Conservation (phyloP, 306 rosid genomes). For the Cucurbita maxima region DNA sequence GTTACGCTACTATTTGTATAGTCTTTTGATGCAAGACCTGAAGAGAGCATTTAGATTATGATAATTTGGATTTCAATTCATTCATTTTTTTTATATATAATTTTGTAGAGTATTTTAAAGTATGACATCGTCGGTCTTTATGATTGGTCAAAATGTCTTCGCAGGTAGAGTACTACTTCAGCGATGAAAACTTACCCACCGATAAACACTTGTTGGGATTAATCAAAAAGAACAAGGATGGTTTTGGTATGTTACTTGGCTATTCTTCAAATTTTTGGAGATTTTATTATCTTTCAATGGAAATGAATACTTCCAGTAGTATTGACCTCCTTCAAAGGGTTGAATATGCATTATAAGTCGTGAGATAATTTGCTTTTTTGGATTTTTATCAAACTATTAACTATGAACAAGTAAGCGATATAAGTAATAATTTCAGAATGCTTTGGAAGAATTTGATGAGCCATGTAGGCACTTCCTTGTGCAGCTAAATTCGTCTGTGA, state of each 20-base stretch:
- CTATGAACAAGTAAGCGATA: not conserved
- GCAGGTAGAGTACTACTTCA: constrained; percentile 89
- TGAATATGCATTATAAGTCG: not conserved
- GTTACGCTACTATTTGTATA: not conserved
- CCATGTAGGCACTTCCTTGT: constrained; percentile 41
- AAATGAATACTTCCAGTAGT: not conserved
- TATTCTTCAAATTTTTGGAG: not conserved
- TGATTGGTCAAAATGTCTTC: constrained; percentile 7
- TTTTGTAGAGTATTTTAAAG: not conserved
- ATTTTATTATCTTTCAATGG: not conserved
- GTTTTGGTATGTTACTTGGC: constrained; percentile 47
- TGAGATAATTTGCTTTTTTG: not conserved
- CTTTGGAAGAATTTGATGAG: constrained; percentile 17
- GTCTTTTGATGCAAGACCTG: not conserved
- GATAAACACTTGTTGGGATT: constrained; percentile 53
- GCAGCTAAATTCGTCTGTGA: constrained; percentile 25
- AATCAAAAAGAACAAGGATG: constrained; percentile 74
- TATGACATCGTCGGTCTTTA: not conserved
- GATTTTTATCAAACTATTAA: not conserved
- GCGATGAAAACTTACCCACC: constrained; percentile 64
- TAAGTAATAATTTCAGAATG: not conserved
- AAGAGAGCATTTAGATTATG: not conserved
- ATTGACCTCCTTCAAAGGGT: not conserved
- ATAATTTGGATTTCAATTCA: not conserved
- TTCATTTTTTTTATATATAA: not conserved